Evolutionary conservation across 257 asterid genomes (phyloP).

Genomic region (Salvia splendens): DNA sequence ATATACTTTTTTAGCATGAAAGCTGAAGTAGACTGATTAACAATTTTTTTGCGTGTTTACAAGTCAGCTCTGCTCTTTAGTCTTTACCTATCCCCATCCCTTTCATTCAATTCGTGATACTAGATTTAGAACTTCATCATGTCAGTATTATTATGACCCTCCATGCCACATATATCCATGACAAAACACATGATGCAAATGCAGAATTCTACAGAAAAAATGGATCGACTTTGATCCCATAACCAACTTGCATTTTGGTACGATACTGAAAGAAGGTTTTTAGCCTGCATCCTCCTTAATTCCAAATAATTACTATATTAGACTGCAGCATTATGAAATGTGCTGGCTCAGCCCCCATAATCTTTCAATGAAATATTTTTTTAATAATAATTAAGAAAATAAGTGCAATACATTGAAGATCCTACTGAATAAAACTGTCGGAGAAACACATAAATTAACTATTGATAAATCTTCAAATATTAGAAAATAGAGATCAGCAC

Average conservation of each 20-base stretch:
- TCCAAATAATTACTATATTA: not conserved
- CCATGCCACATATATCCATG: constrained; percentile 2
- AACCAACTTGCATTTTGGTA: not conserved
- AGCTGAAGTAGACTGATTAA: constrained; percentile 5
- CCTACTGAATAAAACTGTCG: not conserved
- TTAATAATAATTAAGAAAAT: too few species aligned
- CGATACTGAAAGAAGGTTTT: not conserved
- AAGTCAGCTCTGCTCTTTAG: not conserved
- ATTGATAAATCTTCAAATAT: not conserved
- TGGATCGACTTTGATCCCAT: not conserved
- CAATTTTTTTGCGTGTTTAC: not conserved
- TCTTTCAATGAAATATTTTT: too few species aligned
- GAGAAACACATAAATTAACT: not conserved
- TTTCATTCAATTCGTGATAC: not conserved
- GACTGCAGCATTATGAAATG: too few species aligned
- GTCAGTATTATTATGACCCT: not conserved
- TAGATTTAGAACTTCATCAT: constrained; percentile 6
- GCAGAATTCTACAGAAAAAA: not conserved
- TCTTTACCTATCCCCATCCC: not conserved
- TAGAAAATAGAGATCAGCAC: not conserved
- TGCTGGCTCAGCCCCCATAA: too few species aligned
- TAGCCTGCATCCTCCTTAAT: not conserved
- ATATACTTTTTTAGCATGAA: not conserved
- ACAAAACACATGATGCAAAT: constrained; percentile 2
- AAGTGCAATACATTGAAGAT: too few species aligned